These are phyloP conservation scores for Hevea brasiliensis DNA, from an alignment of 345 rosid genomes.

Conservation along the genomic window DNA sequence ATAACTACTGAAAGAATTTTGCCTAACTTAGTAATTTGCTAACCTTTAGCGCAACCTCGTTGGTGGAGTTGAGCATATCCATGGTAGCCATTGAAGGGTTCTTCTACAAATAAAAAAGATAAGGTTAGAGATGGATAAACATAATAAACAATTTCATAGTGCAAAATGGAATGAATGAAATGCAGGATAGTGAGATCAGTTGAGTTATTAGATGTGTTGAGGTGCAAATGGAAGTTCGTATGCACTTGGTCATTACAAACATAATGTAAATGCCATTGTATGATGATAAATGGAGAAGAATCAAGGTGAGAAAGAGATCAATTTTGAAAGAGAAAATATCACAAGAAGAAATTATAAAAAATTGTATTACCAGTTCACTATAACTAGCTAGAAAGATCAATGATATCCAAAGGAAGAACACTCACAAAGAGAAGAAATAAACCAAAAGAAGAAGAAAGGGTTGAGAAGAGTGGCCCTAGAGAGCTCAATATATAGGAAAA, in stretches of 20 bases:
- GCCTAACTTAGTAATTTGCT: constrained; percentile 1
- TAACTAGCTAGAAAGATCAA: not conserved
- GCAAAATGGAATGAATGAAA: too few relatives aligned
- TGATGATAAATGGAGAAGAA: not conserved
- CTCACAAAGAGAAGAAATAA: constrained; percentile 1
- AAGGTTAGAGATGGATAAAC: constrained; percentile 9
- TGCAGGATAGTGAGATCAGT: too few relatives aligned
- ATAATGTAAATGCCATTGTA: not conserved
- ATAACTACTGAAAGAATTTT: not conserved
- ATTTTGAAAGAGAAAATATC: too few relatives aligned
- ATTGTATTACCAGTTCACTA: not conserved
- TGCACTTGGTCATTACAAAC: too few relatives aligned
- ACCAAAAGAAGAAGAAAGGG: constrained; percentile 16
- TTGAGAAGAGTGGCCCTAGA: not conserved
- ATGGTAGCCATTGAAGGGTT: constrained; percentile 39
- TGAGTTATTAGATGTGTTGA: not conserved
- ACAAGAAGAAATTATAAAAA: not conserved
- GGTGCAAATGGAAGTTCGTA: not conserved
- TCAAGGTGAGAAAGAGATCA: not conserved
- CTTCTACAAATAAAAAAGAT: constrained; percentile 26
- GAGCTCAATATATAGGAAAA: too few relatives aligned
- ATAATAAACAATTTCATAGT: not conserved
- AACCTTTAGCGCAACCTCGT: constrained; percentile 43
- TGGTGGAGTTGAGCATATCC: constrained; percentile 38
- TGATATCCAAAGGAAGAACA: not conserved